Percentiles rank a stretch among this genome's conserved stretches.
phyloP scores from a whole-genome alignment of 768 basidiomycete species.

The Amanita subjunquillea region DNA sequence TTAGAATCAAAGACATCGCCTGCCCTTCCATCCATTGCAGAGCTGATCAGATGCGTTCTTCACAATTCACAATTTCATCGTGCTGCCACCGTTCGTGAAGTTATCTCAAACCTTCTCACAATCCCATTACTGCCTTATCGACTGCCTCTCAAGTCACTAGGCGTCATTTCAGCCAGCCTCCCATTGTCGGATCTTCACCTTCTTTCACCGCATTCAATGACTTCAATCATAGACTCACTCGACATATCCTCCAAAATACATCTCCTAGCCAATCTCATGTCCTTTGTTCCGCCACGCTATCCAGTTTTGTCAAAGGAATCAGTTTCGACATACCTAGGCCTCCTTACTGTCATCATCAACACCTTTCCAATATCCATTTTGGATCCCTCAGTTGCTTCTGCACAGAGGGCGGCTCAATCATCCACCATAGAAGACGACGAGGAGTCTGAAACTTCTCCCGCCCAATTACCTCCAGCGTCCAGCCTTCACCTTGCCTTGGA shows the following conservation, averaged over 20 bases:
- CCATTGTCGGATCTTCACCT: constrained; percentile 34
- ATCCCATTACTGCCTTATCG: constrained; percentile 75
- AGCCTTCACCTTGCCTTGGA: constrained; percentile 36
- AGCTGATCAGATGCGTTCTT: constrained; percentile 33
- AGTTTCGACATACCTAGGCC: constrained; percentile 41
- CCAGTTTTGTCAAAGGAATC: constrained; percentile 31
- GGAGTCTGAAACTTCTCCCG: constrained; percentile 28
- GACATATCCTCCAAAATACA: constrained; percentile 33
- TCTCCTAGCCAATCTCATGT: constrained; percentile 62
- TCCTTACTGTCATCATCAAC: constrained; percentile 42
- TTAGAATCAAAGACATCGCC: constrained; percentile 40
- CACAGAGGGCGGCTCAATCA: constrained; percentile 2
- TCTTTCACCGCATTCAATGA: constrained; percentile 14
- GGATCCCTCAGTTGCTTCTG: constrained; percentile 23
- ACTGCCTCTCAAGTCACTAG: constrained; percentile 50
- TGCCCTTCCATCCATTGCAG: background rate
- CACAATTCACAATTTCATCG: constrained; percentile 18
- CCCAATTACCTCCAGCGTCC: constrained; percentile 7
- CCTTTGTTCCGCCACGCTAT: constrained; percentile 58
- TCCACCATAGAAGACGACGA: constrained; percentile 18
- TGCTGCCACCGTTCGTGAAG: constrained; percentile 22
- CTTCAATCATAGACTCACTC: constrained; percentile 13
- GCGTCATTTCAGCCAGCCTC: constrained; percentile 51
- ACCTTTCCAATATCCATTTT: constrained; percentile 42
- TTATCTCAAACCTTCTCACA: constrained; percentile 51